Evolutionary conservation across 352 stramenopile species (phyloP), one percentile per base, ranked within the genome.

Genomic region (Pythium pyrilobum): DNA sequence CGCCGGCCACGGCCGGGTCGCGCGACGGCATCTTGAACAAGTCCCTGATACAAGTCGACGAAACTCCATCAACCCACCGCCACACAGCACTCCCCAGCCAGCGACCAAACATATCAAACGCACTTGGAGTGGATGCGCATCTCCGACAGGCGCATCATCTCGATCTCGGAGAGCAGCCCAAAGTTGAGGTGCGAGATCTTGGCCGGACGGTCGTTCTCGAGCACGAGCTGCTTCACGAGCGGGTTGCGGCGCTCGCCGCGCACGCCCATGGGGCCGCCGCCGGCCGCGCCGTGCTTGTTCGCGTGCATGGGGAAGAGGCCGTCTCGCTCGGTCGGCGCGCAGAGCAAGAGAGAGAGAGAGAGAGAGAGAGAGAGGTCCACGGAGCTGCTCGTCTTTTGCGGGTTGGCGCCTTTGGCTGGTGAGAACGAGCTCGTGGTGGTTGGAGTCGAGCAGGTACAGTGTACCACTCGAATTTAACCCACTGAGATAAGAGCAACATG

Each of bases 111-210:
- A 42, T 2, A 13, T 2, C 4, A 3, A 20, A 64, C 66, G 43
- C 69, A 85, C 66, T 91, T 93, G 45, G 74, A 91, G 50, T 87
- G 73, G 44, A 98, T 89, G 64, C 96, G 92, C 54, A 99, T 89
- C 71, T 99, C 95, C 13, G 93, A 87, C 46, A 98, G 75, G 29
- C 87, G 92, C 71, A 97, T 95, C 87, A 99, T 98, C 63, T 99
- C 94, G 13, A 94, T 73, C 34, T 96, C 81, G 7, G 90, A 97
- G 31, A 99, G 84, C 34, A 99, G 73, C 6, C 96, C 95, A 71
- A 99, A 99, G 78, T 98, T 97, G 48, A 99, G 77, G 68, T 98
- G 93, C 45, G 84, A 96, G 67, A 99, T 99, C 71, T 97, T 96
- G 45, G 81, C 80, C n/a, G 84, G 84, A 2, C 81, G 81, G 66